These are phyloP conservation scores for Cladosporium oxysporum DNA, from an alignment of 2,329 filamentous ascomycete genomes.

Conservation along the genomic window DNA sequence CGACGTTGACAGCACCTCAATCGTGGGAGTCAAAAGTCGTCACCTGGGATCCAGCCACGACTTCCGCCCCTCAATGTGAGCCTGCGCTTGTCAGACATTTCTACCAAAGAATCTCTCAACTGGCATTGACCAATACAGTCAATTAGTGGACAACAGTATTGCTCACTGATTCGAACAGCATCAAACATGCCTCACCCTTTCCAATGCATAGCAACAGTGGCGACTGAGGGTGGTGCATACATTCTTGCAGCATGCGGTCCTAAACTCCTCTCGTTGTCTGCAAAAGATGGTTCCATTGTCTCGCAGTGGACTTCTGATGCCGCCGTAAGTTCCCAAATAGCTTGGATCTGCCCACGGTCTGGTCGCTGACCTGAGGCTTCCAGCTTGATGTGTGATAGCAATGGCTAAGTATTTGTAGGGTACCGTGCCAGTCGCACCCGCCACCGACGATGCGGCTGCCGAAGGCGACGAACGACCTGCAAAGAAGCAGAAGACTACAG, in stretches of 20 bases:
- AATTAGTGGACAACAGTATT: not conserved
- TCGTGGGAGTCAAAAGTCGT: not conserved
- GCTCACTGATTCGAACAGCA: not conserved
- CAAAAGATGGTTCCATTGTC: conserved; percentile 59
- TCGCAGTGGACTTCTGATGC: conserved; percentile 59
- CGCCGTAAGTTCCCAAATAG: conserved; percentile 25
- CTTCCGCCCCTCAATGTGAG: not conserved
- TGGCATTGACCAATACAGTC: not conserved
- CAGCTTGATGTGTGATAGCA: not conserved
- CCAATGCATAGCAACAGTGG: conserved; percentile 41
- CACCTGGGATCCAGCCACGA: not conserved
- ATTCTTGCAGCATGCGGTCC: conserved; percentile 75
- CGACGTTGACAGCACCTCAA: too few relatives aligned
- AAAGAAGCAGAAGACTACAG: conserved; percentile 35
- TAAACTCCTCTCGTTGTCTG: conserved; percentile 67
- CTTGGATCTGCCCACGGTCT: conserved; percentile 25
- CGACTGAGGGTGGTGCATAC: conserved; percentile 42
- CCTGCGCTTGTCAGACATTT: not conserved
- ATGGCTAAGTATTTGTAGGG: conserved; percentile 5
- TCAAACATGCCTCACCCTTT: conserved; percentile 42
- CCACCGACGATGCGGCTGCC: conserved; percentile 17
- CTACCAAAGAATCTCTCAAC: not conserved
- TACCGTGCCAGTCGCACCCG: conserved; percentile 7
- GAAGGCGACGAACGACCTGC: conserved; percentile 26
- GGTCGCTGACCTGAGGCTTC: conserved; percentile 20